Base-by-base conservation (phyloP, 2,329 filamentous ascomycete species). In the Zarea fungicola region DNA sequence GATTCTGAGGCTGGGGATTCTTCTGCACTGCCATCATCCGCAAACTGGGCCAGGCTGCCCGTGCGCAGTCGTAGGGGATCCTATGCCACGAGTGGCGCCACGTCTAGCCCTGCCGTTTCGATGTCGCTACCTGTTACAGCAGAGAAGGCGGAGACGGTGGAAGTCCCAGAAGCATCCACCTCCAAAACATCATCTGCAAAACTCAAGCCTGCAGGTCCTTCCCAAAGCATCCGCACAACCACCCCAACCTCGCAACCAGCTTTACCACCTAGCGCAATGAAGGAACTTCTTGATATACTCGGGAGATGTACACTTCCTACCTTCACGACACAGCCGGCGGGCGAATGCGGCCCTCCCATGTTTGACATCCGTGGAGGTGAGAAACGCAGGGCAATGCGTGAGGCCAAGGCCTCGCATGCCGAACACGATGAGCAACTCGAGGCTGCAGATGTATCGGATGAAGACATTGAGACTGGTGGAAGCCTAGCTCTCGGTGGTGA, bases 401-500 rank as follows among this genome's bases (percentile, higher is more conserved):
- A 91, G 48, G 86, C 87, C 53, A 85, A 88, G 45, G 78, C 80
- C 46, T 70, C 70, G 5, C 73, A 74, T 19, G 66, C 64, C 6
- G 74, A 79, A 25, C 71, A 72, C 18, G 75, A 79, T 50, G 73
- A 78, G 25, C 67, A 67, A 21, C 56, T 63, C 2, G 76, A 77
- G 21, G 62, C 62, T 3, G 62, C 63, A 5, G 75, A 76, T 40
- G 63, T 69, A 4, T 76, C 76, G 0, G 90, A 96, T 55, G 89
- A 88, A 50, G 85, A 86, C 49, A 81, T 83, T 1, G 90, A 93
- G 65, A 87, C 87, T 56, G 88, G 87, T 39, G 81, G 82, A 13
- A 97, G 92, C 63, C 75, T 93, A 50, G 91, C 95, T 51, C 76
- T 97, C 16, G 92, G 92, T 50, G 92, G 92, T 36, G 92, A 97